Evolutionary conservation across 2,329 filamentous ascomycete species (phyloP), one percentile per base, ranked within the genome.

Genomic region (Ascochyta fabae): DNA sequence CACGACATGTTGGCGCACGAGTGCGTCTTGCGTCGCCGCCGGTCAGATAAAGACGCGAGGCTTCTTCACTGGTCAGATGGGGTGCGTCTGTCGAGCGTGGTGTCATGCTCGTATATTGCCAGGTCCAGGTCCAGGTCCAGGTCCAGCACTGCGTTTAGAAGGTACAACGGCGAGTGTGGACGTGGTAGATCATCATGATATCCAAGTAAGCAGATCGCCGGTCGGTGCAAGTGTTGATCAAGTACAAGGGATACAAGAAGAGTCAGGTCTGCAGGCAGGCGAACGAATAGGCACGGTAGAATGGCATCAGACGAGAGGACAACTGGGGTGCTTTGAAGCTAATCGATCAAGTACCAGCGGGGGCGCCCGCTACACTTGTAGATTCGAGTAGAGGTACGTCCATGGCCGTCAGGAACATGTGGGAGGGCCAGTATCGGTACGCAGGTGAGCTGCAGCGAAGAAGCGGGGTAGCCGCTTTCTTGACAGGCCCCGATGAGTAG

Each of bases 181-280:
- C 62, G 68, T 65, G 65, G 69, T 70, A 68, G 66, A 75, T 72
- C 67, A 73, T 70, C 55, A 75, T 74, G 72, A 69, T 73, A 72
- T 71, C 65, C 67, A 71, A 68, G 67, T 65, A 71, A 63, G 70
- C 67, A 68, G 69, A 69, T 68, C 56, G 64, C 53, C 64, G 63
- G 68, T 60, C 60, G 68, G 69, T 64, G 68, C 63, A 60, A 67
- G 68, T 62, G 72, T 67, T 71, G 72, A 75, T 75, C 73, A 68
- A 71, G 71, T 75, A 75, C 72, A 71, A 69, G 70, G 69, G 57
- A 72, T 72, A 73, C 71, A 74, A 66, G 61, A 69, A 67, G 56
- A 67, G 69, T 66, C 71, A 73, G 68, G 72, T 68, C 69, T 64
- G 65, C 67, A 64, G 57, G 48, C 53, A 65, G 64, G 48, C 62